phyloP scores from a whole-genome alignment of 345 rosid species.

The Eucalyptus victrix region DNA sequence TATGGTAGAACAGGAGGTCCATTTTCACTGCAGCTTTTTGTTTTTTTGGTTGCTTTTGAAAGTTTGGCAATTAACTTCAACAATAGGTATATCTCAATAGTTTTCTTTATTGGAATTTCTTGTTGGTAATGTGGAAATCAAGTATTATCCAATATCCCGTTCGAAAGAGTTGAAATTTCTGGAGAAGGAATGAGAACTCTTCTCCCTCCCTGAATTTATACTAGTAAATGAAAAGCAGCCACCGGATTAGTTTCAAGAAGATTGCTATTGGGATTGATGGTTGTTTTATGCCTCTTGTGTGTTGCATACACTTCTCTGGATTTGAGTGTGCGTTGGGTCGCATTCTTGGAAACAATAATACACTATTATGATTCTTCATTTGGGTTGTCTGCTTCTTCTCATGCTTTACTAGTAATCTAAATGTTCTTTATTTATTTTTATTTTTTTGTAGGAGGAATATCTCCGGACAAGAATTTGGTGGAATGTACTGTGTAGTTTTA shows the following conservation, averaged over 20 bases:
- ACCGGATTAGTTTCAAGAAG: neutral
- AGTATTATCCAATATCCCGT: neutral
- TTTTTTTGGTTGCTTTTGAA: neutral
- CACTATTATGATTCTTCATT: neutral
- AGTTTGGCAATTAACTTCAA: neutral
- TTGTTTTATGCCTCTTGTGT: neutral
- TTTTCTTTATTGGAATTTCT: neutral
- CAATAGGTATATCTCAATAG: neutral
- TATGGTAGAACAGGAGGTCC: neutral
- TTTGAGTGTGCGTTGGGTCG: neutral
- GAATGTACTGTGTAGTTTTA: conserved; percentile 77
- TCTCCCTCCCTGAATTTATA: neutral
- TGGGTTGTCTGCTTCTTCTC: neutral
- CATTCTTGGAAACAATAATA: neutral
- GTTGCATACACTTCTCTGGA: neutral
- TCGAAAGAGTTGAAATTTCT: neutral
- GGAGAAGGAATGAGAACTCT: neutral
- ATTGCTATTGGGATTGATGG: neutral
- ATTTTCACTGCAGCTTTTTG: neutral
- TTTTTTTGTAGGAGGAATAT: conserved; percentile 68
- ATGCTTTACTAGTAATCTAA: neutral
- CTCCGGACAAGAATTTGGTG: conserved; percentile 97
- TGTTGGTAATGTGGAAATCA: neutral
- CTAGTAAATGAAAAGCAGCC: neutral
- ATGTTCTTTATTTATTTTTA: neutral